Base-by-base conservation (phyloP, 1,284 basidiomycete genomes). In the Schizopora paradoxa region DNA sequence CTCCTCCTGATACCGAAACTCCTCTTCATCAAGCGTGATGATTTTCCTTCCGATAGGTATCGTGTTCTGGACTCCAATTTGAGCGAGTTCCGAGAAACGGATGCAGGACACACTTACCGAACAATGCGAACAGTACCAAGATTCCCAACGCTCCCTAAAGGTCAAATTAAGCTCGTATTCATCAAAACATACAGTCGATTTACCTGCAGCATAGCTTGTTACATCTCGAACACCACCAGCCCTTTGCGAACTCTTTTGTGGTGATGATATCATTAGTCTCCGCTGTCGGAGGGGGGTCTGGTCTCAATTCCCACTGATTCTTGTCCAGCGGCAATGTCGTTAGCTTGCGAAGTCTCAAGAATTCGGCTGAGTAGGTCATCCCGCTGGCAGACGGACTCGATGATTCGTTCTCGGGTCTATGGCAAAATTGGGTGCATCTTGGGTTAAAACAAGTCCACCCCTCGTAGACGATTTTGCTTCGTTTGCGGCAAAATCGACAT, bases 131-230 rank as follows among this genome's bases (percentile, higher is more conserved):
- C 86, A 89, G 58, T 85, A 73, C 76, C 82, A 86, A 45, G 71
- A 59, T 56, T 86, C 76, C 84, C 84, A 87, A 61, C 78, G 82
- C 45, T 61, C 77, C 55, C 85, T 86, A 52, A 28, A 28, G n/a
- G n/a, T n/a, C n/a, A n/a, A n/a, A 34, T 26, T 47, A 47, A 43
- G 41, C 38, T n/a, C 45, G 14, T 43, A 41, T 18, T 11, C n/a
- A 16, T 47, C 21, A 25, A 19, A 28, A 43, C n/a, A 33, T 19
- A 7, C 1, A 27, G 13, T 25, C 34, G 36, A 56, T 69, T 50
- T 44, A 83, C 85, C 86, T 74, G 66, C 76, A 77, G 6, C 85
- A 85, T 21, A 89, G 61, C 18, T 83, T 73, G 18, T 86, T 86
- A 56, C 86, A 89, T 6, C 61, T 51, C 13, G 45, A 51, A 58